Base-by-base conservation (phyloP, 2,329 filamentous ascomycete species). In the Paracamarosporium sp. region DNA sequence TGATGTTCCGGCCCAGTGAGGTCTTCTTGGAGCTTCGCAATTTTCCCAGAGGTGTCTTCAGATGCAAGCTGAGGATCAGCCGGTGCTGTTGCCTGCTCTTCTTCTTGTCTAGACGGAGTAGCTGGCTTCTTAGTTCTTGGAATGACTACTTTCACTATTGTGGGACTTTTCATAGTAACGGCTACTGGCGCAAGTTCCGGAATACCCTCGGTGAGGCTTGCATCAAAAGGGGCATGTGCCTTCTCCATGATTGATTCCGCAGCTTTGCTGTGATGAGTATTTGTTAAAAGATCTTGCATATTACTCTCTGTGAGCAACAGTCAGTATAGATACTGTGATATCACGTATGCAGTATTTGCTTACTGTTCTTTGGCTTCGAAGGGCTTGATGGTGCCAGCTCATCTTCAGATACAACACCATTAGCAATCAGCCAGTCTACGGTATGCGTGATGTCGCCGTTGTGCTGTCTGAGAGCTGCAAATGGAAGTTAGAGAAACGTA, bases 401-500 rank as follows among this genome's bases (percentile, higher is more conserved):
- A 50, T 76, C 73, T 48, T 60, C 54, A 17, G 69, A 60, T 31
- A 57, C 61, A 41, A 64, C 27, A 17, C 59, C 57, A 50, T 70
- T 72, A 31, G 55, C 62, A 46, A 75, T 57, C 24, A 76, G 61
- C 73, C 73, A 75, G 48, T 75, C 63, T 28, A 76, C 59, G 15
- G 69, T 67, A 43, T 62, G 64, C 20, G 61, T 65, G 53, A 76
- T 63, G 59, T 76, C 66, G 54, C 69, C 68, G 55, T 66, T 63
- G 31, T 72, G 70, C 31, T 64, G 57, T 38, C 61, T 58, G 2
- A 75, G 50, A 12, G 70, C 72, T 51, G 24, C 9, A 31, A 3
- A 25, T 5, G n/a, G n/a, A 6, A 22, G 24, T 51, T 12, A 38
- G 36, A 31, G 17, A 17, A 31, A 27, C 4, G 4, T 7, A 15